These are phyloP conservation scores for Chaetomium globosum DNA, from an alignment of 2,329 filamentous ascomycete species.

Conservation along the genomic window DNA sequence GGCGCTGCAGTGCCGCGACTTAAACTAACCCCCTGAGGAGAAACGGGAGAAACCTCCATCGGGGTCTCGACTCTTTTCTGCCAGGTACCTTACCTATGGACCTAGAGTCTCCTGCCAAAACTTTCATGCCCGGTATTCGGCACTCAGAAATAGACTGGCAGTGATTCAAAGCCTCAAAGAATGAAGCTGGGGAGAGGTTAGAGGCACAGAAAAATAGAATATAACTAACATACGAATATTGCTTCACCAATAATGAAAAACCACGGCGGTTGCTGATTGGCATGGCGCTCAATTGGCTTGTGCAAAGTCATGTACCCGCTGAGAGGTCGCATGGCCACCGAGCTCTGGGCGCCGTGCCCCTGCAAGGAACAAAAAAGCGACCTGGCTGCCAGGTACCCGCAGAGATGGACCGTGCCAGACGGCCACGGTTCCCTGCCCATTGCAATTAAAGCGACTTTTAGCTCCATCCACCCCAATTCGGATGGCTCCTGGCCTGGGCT, in stretches of 20 bases:
- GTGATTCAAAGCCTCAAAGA: not conserved
- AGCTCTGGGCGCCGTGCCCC: constrained; percentile 19
- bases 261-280: constrained; percentile 18
- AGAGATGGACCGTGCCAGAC: constrained; percentile 16
- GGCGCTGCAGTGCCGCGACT: not conserved
- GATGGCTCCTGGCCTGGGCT: constrained; percentile 26
- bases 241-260: constrained; percentile 11
- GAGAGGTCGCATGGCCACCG: constrained; percentile 11
- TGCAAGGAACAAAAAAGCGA: constrained; percentile 25
- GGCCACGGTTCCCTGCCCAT: constrained; percentile 23
- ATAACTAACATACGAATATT: constrained; percentile 6
- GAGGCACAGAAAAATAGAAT: constrained; percentile 1
- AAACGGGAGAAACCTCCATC: not conserved
- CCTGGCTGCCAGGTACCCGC: constrained; percentile 21
- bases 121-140: not conserved
- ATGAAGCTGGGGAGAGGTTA: constrained; percentile 7
- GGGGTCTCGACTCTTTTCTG: constrained; percentile 1
- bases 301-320: constrained; percentile 13
- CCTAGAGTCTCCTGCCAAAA: not conserved
- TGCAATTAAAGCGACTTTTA: constrained; percentile 33
- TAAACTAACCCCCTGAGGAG: not conserved
- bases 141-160: not conserved
- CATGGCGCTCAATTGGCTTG: not conserved
- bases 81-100: no score
- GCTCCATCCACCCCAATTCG: constrained; percentile 31